Evolutionary conservation across 129 eudicot genomes (phyloP).

Genomic region (sunflower (Helianthus annuus)): HanXRQr2.0-SUNRISE NC_035437.2:73853318-73853817

Average conservation of each 20-base stretch:
- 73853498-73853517: background rate
- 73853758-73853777: slow-evolving; percentile 43
- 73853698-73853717: slow-evolving; percentile 84
- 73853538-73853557: too few species aligned
- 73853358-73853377: slow-evolving; percentile 80
- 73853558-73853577: background rate
- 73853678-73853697: slow-evolving; percentile 83
- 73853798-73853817: slow-evolving; percentile 70
- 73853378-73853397: slow-evolving; percentile 75
- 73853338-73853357: slow-evolving; percentile 40
- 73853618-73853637: slow-evolving; percentile 3
- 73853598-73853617: background rate
- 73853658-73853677: slow-evolving; percentile 80
- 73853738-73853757: slow-evolving; percentile 51
- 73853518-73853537: background rate
- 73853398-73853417: slow-evolving; percentile 96
- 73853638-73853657: slow-evolving; percentile 82
- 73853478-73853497: background rate
- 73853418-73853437: slow-evolving; percentile 88
- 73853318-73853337: slow-evolving; percentile 15
- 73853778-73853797: slow-evolving; percentile 32
- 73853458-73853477: slow-evolving; percentile 23
- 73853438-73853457: slow-evolving; percentile 75
- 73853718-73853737: slow-evolving; percentile 61
- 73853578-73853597: slow-evolving; percentile 1